Evolutionary conservation across 1,284 basidiomycete genomes (phyloP), one percentile per base, ranked within the genome.

Genomic region (Ganoderma sinense): DNA sequence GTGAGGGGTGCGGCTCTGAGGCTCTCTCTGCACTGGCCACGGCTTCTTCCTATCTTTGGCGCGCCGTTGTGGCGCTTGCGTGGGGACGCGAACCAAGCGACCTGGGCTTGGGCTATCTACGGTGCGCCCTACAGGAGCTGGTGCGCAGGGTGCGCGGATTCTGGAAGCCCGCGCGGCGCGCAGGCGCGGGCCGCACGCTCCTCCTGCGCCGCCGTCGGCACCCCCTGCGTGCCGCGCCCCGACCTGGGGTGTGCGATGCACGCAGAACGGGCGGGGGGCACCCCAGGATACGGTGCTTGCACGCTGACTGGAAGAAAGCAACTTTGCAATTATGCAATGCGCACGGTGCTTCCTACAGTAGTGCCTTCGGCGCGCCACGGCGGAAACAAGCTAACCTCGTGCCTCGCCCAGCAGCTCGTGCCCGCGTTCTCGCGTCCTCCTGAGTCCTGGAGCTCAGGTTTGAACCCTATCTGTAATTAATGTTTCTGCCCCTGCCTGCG

Each of bases 31-130:
- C 65, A 66, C 48, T 62, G 36, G 36, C 45, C 40, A 36, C 31
- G 36, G 67, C 69, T 73, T 70, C 67, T 69, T 61, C 69, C 69
- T 70, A 69, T 70, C 71, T 68, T 69, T 53, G 65, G 59, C 59
- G 59, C 23, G 39, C 14, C 26, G 39, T 41, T 18, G 59, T 61
- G 68, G 65, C 69, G 69, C 67, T 40, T 65, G 51, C 55, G 67
- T 56, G 64, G 41, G 43, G n/a, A 40, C 16, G 29, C 53, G 53
- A 56, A 56, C 26, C 53, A 29, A 14, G 1, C 48, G 23, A 26
- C 48, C 23, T 26, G 23, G 48, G 23, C 23, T 26, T 26, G 48
- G 23, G 48, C 48, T 51, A 14, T 51, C 48, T 51, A 13, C 48
- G 26, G 48, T 26, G 23, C 45, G 10, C n/a, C 41, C 41, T 41